Base-by-base conservation (phyloP, 2,329 filamentous ascomycete species). In the Ophiostoma sp. region DNA sequence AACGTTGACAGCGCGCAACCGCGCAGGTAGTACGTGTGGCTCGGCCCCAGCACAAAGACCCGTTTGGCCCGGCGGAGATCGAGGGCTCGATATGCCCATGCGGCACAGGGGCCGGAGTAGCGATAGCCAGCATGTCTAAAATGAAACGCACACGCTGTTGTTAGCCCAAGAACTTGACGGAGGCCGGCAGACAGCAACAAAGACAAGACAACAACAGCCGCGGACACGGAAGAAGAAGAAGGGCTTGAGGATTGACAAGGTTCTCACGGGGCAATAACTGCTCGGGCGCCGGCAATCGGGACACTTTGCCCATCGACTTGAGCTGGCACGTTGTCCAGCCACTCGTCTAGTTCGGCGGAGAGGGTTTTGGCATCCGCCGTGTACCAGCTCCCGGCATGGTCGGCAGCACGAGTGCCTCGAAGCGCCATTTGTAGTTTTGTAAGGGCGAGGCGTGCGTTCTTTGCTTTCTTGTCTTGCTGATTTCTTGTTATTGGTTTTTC, bases 381-480 rank as follows among this genome's bases (percentile, higher is more conserved):
- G 77, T 99, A 99, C 95, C 95, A 99, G 18, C 87, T 89, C 52
- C 91, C 91, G 36, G 94, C 93, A 77, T 98, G 95, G 52, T 70
- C 68, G 5, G 70, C 71, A 41, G 66, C 44, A 1, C 72, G 71
- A 1, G 70, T 72, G 14, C 71, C 72, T 66, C 44, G 58, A 38
- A 71, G 66, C 5, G 66, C 44, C 72, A 73, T 73, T 41, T 9
- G 9, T 14, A 60, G 18, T 41, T 3, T 42, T 40, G 58, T 4
- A 18, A 63, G n/a, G 36, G 55, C 12, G 9, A 12, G 55, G 4
- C 6, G 55, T 7, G 14, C 18, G 16, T 42, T 36, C 16, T 42
- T n/a, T 41, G 14, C 14, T 40, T 18, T 63, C 58, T 55, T 47
- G 47, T 49, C 47, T 14, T 38, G 27, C 55, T 38, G 38, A 7